Conservation (phyloP, 2,329 filamentous ascomycete genomes). For the Aspergillus novoparasiticus region DNA sequence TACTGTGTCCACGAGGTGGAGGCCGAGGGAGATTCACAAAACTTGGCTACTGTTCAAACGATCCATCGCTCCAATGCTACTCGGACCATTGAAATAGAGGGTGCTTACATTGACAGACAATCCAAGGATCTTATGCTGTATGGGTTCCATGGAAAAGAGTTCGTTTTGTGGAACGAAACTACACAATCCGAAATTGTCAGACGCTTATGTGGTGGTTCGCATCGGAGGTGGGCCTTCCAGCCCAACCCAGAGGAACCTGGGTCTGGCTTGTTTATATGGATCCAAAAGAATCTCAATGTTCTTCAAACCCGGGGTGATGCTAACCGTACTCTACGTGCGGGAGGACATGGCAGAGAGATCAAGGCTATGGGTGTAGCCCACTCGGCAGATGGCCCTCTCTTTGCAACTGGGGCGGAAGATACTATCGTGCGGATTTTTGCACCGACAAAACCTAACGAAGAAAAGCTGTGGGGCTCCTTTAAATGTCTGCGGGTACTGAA, state of each 20-base stretch:
- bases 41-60: slow-evolving; percentile 45
- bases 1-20: slow-evolving; percentile 64
- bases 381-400: slow-evolving; percentile 35
- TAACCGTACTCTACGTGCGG: slow-evolving; percentile 60
- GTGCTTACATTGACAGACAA: slow-evolving; percentile 60
- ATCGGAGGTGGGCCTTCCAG: slow-evolving; percentile 71
- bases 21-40: slow-evolving; percentile 26
- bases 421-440: slow-evolving; percentile 72
- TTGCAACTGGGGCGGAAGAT: slow-evolving; percentile 72
- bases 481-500: slow-evolving; percentile 67
- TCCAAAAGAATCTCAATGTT: slow-evolving; percentile 64
- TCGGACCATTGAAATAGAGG: slow-evolving; percentile 76
- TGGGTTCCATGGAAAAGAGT: slow-evolving; percentile 78
- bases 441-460: slow-evolving; percentile 17
- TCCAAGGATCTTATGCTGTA: slow-evolving; percentile 67
- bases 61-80: slow-evolving; percentile 71
- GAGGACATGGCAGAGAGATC: slow-evolving; percentile 86
- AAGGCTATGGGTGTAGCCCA: slow-evolving; percentile 60
- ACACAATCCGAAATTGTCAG: slow-evolving; percentile 68
- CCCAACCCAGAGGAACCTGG: slow-evolving; percentile 25
- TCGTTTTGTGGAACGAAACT: slow-evolving; percentile 80
- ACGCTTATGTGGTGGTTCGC: slow-evolving; percentile 81
- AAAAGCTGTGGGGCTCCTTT: slow-evolving; percentile 32
- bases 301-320: slow-evolving; percentile 42
- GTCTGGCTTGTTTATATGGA: slow-evolving; percentile 69